Conservation (phyloP, 768 basidiomycete genomes). For the Austroboletus eburneus region DNA sequence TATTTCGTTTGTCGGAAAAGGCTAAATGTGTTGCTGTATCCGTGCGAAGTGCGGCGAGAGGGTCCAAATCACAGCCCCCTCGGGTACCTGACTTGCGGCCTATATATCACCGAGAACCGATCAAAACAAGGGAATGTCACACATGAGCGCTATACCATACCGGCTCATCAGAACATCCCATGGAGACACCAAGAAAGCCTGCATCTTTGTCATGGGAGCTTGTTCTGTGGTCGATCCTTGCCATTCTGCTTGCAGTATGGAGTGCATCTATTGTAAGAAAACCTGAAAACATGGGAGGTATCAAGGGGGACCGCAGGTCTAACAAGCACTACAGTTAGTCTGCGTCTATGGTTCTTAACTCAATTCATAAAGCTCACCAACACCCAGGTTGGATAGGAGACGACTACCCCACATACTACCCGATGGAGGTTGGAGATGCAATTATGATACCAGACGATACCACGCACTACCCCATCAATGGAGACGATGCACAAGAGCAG, state of each 20-base stretch:
- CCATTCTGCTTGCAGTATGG: constrained; percentile 19
- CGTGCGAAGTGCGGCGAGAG: background rate
- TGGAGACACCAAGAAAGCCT: constrained; percentile 10
- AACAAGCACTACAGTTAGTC: constrained; percentile 18
- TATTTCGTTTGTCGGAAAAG: no score
- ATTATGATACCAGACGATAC: constrained; percentile 27
- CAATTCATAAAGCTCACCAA: background rate
- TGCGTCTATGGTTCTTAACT: background rate
- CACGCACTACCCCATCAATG: constrained; percentile 22
- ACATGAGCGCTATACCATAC: background rate
- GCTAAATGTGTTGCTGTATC: constrained; percentile 6
- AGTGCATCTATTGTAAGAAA: constrained; percentile 10
- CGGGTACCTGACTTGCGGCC: background rate
- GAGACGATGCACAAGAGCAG: constrained; percentile 16
- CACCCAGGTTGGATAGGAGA: constrained; percentile 23
- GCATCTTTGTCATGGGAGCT: constrained; percentile 13
- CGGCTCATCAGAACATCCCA: constrained; percentile 1
- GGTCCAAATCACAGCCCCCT: constrained; percentile 1
- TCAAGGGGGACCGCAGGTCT: background rate
- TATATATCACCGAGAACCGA: constrained; percentile 1
- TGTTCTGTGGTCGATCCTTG: constrained; percentile 19
- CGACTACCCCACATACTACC: constrained; percentile 26
- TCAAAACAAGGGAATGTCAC: constrained; percentile 5
- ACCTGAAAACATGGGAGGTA: background rate
- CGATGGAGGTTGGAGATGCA: constrained; percentile 18